Base-by-base conservation (phyloP, 345 rosid genomes). In the Citrus australasica region DNA sequence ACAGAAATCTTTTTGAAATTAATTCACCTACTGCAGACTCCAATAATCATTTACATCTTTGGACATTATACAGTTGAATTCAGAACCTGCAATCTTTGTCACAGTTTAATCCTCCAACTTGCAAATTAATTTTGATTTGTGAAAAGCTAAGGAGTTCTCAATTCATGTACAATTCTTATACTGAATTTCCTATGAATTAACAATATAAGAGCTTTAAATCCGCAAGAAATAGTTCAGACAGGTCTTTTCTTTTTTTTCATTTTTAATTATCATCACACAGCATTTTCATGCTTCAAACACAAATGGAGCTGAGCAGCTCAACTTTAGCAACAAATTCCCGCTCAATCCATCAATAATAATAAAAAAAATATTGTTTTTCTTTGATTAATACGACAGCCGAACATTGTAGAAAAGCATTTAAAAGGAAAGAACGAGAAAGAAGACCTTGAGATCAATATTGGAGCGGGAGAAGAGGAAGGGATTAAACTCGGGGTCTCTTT, bases 391-490 rank as follows among this genome's bases (percentile, higher is more conserved):
- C 8, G 53, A 30, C 46, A 38, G 37, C 0, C 2, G 16, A 17
- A 0, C 61, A 25, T 30, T 48, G 9, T 14, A 30, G 35, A 51
- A 38, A 25, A 27, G 33, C 7, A 48, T 11, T 61, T 5, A 35
- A 40, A 59, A 5, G 35, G 46, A 55, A 19, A 27, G 13, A 64
- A 8, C 69, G 46, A 82, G 27, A 55, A 61, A 71, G 74, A 33
- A 27, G 67, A 91, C 98, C 97, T 92, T 93, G 85, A 95, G 98
- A 85, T 92, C 88, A 85, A 89, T 86, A 81, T 93, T 92, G 81
- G 92, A 87, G 83, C 95, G 97, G 73, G 86, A 74, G 78, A 33
- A 76, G 56, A 94, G 90, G 72, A 75, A 80, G 61, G 80, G 87
- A 58, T 86, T 80, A 76, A 93, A 93, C 76, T 90, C 89, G 2